These are phyloP conservation scores for Quercus lobata DNA, from an alignment of 331 rosid genomes.

Conservation along the genomic window DNA sequence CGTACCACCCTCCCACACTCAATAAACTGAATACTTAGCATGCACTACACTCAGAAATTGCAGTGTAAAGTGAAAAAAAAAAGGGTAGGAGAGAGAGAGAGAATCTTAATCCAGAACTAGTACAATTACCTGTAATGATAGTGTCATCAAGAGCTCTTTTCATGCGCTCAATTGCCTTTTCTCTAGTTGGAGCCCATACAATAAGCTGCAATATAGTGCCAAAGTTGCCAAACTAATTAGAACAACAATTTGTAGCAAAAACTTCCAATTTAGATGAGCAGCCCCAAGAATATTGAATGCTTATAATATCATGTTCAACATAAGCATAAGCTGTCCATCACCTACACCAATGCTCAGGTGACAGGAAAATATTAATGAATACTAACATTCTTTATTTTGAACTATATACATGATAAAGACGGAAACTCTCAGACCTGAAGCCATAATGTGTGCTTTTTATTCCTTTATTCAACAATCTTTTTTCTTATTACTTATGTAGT, in stretches of 20 bases:
- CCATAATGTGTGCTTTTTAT: neutral
- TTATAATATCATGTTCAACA: neutral
- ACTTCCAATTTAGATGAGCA: neutral
- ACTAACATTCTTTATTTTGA: neutral
- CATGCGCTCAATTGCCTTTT: constrained; percentile 97
- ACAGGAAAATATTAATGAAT: neutral
- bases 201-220: constrained; percentile 57
- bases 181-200: constrained; percentile 99
- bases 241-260: neutral
- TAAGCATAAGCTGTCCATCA: neutral
- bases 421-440: neutral
- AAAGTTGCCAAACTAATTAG: neutral
- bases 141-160: constrained; percentile 68
- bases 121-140: constrained; percentile 42
- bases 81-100: neutral
- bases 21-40: neutral
- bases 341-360: neutral
- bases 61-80: neutral
- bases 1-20: neutral
- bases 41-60: neutral
- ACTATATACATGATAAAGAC: neutral
- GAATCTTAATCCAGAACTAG: neutral
- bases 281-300: neutral
- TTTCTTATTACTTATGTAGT: neutral
- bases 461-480: neutral